These are phyloP conservation scores for Apiospora kogelbergensis DNA, from an alignment of 2,329 filamentous ascomycete species.

Conservation along the genomic window DNA sequence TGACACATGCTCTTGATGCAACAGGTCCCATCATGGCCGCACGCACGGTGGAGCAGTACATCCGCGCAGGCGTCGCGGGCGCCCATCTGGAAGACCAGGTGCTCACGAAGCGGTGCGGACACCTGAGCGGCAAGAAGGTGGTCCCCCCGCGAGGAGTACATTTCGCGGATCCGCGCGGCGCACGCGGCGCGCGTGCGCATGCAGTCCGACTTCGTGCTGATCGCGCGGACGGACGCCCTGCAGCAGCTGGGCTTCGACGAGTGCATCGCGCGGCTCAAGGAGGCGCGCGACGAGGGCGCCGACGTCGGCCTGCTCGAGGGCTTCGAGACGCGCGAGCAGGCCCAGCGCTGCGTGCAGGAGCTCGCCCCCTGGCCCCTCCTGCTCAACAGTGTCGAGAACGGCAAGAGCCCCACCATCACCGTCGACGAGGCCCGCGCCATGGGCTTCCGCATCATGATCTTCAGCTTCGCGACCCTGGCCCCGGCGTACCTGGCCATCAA, in stretches of 20 bases:
- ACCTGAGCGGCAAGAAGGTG: conserved; percentile 61
- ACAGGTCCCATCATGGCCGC: conserved; percentile 37
- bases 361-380: conserved; percentile 51
- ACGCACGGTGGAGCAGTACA: conserved; percentile 48
- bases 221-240: conserved; percentile 63
- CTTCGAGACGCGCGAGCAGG: conserved; percentile 50
- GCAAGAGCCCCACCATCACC: conserved; percentile 53
- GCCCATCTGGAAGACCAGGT: conserved; percentile 39
- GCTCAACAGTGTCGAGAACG: conserved; percentile 58
- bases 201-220: conserved; percentile 60
- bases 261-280: conserved; percentile 48
- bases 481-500: conserved; percentile 45
- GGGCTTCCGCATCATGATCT: conserved; percentile 61
- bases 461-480: conserved; percentile 49
- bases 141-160: conserved; percentile 50
- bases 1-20: not conserved
- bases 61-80: conserved; percentile 49
- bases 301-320: conserved; percentile 63
- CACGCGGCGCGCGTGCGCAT: conserved; percentile 46
- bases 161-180: conserved; percentile 58
- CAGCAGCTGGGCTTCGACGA: conserved; percentile 58
- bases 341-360: conserved; percentile 42
- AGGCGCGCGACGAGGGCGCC: conserved; percentile 54
- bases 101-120: conserved; percentile 64
- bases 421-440: conserved; percentile 52